Percentiles rank a stretch among this genome's conserved stretches.
These are phyloP conservation scores for Zygosaccharomyces rouxii DNA, from an alignment of 805 yeast species.

Conservation along the genomic window DNA sequence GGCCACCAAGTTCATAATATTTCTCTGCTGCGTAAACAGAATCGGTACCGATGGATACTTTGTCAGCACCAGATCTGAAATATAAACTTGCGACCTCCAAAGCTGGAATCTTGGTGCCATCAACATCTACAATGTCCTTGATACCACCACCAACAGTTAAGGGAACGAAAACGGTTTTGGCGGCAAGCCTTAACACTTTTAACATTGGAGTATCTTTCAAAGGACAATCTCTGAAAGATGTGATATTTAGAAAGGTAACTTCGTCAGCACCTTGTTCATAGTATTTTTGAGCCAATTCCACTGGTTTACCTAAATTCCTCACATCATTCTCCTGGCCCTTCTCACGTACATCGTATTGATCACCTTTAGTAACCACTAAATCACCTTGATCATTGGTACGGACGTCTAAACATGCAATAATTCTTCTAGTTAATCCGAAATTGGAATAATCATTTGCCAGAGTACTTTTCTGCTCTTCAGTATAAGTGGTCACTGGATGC, in stretches of 20 bases:
- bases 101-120: constrained; percentile 74
- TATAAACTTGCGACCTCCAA: constrained; percentile 86
- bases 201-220: constrained; percentile 92
- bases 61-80: constrained; percentile 96
- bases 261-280: constrained; percentile 97
- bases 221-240: constrained; percentile 94
- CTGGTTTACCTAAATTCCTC: constrained; percentile 94
- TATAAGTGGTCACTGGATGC: constrained; percentile 22
- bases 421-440: constrained; percentile 77
- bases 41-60: constrained; percentile 96
- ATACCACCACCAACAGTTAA: constrained; percentile 98
- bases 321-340: constrained; percentile 58
- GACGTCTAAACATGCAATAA: constrained; percentile 96
- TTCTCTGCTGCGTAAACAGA: constrained; percentile 90
- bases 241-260: constrained; percentile 88
- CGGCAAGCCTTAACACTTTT: constrained; percentile 76
- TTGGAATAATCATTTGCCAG: constrained; percentile 39
- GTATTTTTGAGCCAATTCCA: constrained; percentile 84
- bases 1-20: constrained; percentile 55
- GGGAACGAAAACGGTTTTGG: constrained; percentile 92
- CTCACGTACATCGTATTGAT: constrained; percentile 95
- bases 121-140: constrained; percentile 82
- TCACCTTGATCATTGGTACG: constrained; percentile 93
- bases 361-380: constrained; percentile 96
- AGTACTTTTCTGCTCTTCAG: constrained; percentile 18